phyloP scores from a whole-genome alignment of 306 rosid species.

The Fragaria vesca region DNA sequence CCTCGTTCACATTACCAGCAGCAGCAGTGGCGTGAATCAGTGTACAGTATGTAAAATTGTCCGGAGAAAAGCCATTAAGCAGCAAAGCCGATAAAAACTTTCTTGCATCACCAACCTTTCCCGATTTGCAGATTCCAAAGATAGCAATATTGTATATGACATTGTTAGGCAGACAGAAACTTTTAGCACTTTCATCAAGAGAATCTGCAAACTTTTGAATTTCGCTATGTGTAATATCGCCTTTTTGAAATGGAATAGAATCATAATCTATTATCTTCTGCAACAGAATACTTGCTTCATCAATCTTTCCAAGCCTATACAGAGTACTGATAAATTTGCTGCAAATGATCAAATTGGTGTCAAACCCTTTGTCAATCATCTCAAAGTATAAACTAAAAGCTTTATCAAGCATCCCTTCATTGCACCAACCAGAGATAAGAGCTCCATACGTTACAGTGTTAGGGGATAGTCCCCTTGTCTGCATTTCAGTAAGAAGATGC shows the following conservation, averaged over 20 bases:
- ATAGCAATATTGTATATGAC: slow-evolving; percentile 66
- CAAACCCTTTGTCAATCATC: slow-evolving; percentile 64
- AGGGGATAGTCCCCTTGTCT: slow-evolving; percentile 55
- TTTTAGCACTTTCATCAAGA: slow-evolving; percentile 40
- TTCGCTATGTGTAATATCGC: slow-evolving; percentile 26
- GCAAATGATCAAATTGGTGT: slow-evolving; percentile 54
- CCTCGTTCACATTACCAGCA: slow-evolving; percentile 64
- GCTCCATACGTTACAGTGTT: slow-evolving; percentile 67
- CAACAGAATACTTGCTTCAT: slow-evolving; percentile 68
- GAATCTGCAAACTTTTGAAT: slow-evolving; percentile 57
- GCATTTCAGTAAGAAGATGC: slow-evolving; percentile 64
- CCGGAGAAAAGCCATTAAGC: slow-evolving; percentile 64
- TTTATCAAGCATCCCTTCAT: slow-evolving; percentile 63
- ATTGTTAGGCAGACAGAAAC: slow-evolving; percentile 46
- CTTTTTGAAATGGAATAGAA: slow-evolving; percentile 34
- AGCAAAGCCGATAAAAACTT: slow-evolving; percentile 52
- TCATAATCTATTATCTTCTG: slow-evolving; percentile 61
- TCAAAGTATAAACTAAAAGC: slow-evolving; percentile 64
- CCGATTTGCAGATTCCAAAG: slow-evolving; percentile 72
- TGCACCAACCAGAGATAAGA: slow-evolving; percentile 84
- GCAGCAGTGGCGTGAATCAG: slow-evolving; percentile 66
- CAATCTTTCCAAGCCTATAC: slow-evolving; percentile 52
- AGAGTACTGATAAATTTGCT: slow-evolving; percentile 76
- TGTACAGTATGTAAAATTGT: slow-evolving; percentile 72
- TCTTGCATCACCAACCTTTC: slow-evolving; percentile 61